A percentile compares a stretch with the other conserved stretches of the same genome.
phyloP scores from a whole-genome alignment of 352 stramenopile species.

The Phytophthora sojae region DNA sequence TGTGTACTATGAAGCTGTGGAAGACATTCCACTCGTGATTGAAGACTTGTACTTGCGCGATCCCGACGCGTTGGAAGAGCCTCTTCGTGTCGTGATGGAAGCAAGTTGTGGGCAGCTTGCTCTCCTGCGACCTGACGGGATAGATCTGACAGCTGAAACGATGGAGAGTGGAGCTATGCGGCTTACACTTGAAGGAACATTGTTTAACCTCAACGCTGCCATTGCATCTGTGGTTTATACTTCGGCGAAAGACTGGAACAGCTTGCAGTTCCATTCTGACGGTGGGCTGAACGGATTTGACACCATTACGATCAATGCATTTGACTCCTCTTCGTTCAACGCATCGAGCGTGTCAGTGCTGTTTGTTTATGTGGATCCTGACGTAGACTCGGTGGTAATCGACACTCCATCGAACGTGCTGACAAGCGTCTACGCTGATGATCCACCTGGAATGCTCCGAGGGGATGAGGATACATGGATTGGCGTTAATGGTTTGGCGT shows the following conservation, averaged over 20 bases:
- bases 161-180: constrained; percentile 9
- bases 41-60: constrained; percentile 55
- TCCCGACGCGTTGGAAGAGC: constrained; percentile 39
- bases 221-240: constrained; percentile 59
- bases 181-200: constrained; percentile 44
- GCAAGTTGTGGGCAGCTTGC: constrained; percentile 46
- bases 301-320: constrained; percentile 48
- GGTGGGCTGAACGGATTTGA: constrained; percentile 53
- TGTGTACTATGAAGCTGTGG: constrained; percentile 57
- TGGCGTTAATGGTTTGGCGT: constrained; percentile 34
- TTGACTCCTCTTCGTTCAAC: constrained; percentile 49
- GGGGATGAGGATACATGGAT: constrained; percentile 64
- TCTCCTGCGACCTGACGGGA: constrained; percentile 32
- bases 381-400: constrained; percentile 44
- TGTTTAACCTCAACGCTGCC: constrained; percentile 54
- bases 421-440: constrained; percentile 40
- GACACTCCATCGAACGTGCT: constrained; percentile 29
- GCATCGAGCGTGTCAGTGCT: constrained; percentile 40
- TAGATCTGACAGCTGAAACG: constrained; percentile 22
- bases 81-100: constrained; percentile 43
- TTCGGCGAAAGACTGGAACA: constrained; percentile 76
- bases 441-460: constrained; percentile 31
- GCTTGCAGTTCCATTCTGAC: constrained; percentile 39
- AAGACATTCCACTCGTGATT: constrained; percentile 66
- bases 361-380: constrained; percentile 44